Conservation (phyloP, 345 rosid genomes). For the Clausena lansium region DNA sequence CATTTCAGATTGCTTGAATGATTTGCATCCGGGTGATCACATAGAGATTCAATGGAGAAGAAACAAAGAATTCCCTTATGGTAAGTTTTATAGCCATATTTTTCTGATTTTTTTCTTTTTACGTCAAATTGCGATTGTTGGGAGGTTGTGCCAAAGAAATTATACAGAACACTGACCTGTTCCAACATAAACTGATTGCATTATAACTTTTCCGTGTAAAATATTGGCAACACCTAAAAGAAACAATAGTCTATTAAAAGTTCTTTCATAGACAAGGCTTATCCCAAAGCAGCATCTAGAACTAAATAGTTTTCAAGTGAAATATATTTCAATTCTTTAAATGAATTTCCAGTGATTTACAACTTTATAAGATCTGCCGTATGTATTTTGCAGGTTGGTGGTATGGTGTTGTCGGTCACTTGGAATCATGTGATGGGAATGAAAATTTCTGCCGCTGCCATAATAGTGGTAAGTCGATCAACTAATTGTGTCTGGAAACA, state of each 20-base stretch:
- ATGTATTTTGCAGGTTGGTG: constrained; percentile 77
- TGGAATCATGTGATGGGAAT: constrained; percentile 80
- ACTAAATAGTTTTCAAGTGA: neutral
- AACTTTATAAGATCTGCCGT: constrained; percentile 5
- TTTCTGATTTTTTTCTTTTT: neutral
- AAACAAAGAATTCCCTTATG: constrained; percentile 74
- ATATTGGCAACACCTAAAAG: neutral
- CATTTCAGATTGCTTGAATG: constrained; percentile 60
- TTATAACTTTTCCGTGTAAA: constrained; percentile 5
- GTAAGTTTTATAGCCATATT: constrained; percentile 26
- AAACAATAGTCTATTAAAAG: neutral
- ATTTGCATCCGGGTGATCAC: constrained; percentile 79
- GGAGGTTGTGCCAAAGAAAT: neutral
- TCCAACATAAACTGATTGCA: constrained; percentile 3
- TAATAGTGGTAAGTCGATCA: constrained; percentile 47
- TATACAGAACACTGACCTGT: neutral
- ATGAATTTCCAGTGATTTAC: neutral
- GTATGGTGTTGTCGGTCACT: constrained; percentile 88
- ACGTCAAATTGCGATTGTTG: neutral
- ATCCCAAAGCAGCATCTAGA: neutral
- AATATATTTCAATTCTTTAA: neutral
- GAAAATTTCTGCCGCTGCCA: constrained; percentile 63
- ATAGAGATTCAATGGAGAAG: constrained; percentile 97
- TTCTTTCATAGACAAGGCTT: neutral
- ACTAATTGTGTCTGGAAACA: constrained; percentile 14